Base-by-base conservation (phyloP, 108 stramenopile genomes). In the Nannochloropsis gaditana region DNA sequence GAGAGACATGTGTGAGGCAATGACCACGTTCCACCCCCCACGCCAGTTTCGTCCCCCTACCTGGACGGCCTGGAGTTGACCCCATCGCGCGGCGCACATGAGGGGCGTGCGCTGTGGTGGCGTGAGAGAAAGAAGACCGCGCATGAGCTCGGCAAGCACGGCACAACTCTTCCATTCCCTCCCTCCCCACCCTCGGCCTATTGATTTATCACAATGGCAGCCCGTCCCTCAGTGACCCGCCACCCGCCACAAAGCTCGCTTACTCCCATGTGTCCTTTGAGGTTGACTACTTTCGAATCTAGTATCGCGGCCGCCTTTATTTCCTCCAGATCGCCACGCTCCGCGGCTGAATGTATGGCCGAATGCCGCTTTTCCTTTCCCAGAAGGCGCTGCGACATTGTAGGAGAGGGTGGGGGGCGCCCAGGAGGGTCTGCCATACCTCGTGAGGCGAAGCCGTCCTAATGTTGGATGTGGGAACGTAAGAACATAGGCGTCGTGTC, bases 241-340 rank as follows among this genome's bases (percentile, higher is more conserved):
- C 1, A 31, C 31, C 31, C 31, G 31, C 31, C 31, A 31, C 31
- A 31, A 31, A 31, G 31, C 31, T 31, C n/a, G 3, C 59, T 73
- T n/a, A 73, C 59, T n/a, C 59, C 59, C 59, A 73, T 73, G n/a
- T 73, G 59, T 73, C 59, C 59, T n/a, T 73, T 73, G 59, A 15
- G 15, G 19, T 3, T n/a, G n/a, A 73, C 59, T n/a, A 15, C n/a
- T 15, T n/a, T 73, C n/a, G 59, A n/a, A 73, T 73, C 59, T 15
- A n/a, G 59, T 73, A n/a, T n/a, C n/a, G 59, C 59, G 19, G 59
- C 59, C 59, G 15, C n/a, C 5, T 73, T 15, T n/a, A 73, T 73
- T n/a, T 73, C 59, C n/a, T 73, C 59, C 59, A 73, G 59, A n/a
- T 73, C n/a, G 59, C 59, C 59, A n/a, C 59, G 15, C n/a, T 73